Conservation (phyloP, 2,329 filamentous ascomycete genomes). For the Fusarium agapanthi region DNA sequence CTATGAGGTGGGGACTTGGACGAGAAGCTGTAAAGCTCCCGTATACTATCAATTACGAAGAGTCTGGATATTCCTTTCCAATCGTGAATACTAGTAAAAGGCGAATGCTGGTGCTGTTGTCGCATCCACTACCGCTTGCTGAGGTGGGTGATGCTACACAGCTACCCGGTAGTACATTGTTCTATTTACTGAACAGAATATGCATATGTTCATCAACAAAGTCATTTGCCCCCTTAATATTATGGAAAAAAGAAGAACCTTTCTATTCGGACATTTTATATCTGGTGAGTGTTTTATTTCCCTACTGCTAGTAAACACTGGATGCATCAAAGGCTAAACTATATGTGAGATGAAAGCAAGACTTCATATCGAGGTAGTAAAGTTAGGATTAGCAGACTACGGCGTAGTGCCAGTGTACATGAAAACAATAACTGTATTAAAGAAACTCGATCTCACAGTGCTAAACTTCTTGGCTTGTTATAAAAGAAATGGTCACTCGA, state of each 20-base stretch:
- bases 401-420: accelerated
- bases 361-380: accelerated
- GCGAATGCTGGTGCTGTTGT: neutral
- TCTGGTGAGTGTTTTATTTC: too few species aligned
- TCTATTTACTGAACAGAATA: too few species aligned
- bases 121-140: accelerated
- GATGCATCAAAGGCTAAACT: too few species aligned
- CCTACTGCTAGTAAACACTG: too few species aligned
- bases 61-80: accelerated
- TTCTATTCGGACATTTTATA: accelerated
- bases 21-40: accelerated
- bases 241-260: accelerated
- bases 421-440: accelerated
- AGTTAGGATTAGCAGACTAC: accelerated
- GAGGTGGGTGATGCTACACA: too few species aligned
- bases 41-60: accelerated
- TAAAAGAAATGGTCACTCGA: neutral
- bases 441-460: accelerated
- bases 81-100: accelerated
- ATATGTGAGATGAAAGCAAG: too few species aligned
- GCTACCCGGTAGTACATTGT: neutral
- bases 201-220: accelerated
- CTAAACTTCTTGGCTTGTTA: neutral
- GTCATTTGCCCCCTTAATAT: accelerated
- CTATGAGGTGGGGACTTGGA: accelerated